Evolutionary conservation across 192 early-diverging fungal species (phyloP).

Genomic region (Obelidium mucronatum): DNA sequence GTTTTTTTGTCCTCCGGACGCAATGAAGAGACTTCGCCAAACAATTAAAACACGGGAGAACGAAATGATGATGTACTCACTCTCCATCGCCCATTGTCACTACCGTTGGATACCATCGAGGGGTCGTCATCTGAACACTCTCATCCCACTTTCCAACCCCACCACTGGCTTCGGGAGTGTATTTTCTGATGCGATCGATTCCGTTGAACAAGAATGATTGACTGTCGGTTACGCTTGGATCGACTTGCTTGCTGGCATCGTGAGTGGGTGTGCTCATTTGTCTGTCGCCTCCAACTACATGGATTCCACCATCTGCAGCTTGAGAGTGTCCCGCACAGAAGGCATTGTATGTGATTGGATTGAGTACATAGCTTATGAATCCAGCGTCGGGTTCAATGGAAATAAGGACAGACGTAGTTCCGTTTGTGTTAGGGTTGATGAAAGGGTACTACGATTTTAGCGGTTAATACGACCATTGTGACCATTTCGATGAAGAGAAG

Average conservation of each 20-base stretch:
- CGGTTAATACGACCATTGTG: neutral
- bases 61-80: neutral
- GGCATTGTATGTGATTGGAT: conserved; percentile 30
- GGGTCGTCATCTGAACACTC: neutral
- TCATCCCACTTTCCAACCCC: conserved; percentile 5
- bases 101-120: conserved; percentile 21
- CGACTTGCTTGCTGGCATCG: neutral
- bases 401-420: conserved; percentile 18
- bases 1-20: conserved; percentile 27
- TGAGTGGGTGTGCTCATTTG: neutral
- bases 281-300: conserved; percentile 39
- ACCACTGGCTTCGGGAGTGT: too few species aligned
- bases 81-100: conserved; percentile 22
- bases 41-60: neutral
- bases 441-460: neutral
- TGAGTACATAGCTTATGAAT: neutral
- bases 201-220: conserved; percentile 12
- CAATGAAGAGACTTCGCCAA: conserved; percentile 13
- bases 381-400: neutral
- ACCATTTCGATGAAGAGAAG: too few species aligned
- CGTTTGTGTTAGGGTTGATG: conserved; percentile 29
- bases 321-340: conserved; percentile 45
- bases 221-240: neutral
- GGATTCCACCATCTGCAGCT: conserved; percentile 30
- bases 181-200: neutral